Evolutionary conservation across 345 rosid species (phyloP).

Genomic region (Rhodomyrtus tomentosa): DNA sequence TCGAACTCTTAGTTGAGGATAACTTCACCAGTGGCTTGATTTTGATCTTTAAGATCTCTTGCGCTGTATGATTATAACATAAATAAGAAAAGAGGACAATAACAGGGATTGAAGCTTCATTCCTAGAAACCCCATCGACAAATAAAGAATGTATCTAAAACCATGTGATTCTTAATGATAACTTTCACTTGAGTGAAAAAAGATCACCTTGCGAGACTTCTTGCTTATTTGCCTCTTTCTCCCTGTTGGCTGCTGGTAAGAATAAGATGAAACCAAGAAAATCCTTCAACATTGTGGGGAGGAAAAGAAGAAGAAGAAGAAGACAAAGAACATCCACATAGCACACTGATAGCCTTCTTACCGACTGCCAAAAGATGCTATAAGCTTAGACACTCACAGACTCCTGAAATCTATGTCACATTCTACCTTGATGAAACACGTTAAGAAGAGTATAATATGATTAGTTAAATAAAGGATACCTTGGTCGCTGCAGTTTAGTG

Average conservation of each 20-base stretch:
- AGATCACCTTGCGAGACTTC: background rate
- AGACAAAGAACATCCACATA: background rate
- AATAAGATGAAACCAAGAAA: background rate
- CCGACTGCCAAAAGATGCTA: background rate
- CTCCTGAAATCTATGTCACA: background rate
- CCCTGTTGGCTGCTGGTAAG: background rate
- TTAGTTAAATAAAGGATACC: constrained; percentile 1
- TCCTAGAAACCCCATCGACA: background rate
- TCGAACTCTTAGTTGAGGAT: constrained; percentile 26
- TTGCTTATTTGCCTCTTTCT: background rate
- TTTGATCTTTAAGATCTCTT: background rate
- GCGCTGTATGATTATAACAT: background rate
- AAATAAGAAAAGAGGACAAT: background rate
- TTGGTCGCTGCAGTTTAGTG: constrained; percentile 1
- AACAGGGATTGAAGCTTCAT: background rate
- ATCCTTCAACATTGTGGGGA: background rate
- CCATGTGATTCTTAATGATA: background rate
- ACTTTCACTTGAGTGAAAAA: background rate
- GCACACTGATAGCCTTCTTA: background rate
- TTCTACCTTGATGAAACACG: background rate
- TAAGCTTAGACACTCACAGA: background rate
- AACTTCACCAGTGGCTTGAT: constrained; percentile 7
- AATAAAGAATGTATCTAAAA: background rate
- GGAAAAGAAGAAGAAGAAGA: background rate
- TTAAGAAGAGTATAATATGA: background rate